Evolutionary conservation across 2,329 filamentous ascomycete species (phyloP), one percentile per base, ranked within the genome.

Genomic region (Ceratocystis huliohia): DNA sequence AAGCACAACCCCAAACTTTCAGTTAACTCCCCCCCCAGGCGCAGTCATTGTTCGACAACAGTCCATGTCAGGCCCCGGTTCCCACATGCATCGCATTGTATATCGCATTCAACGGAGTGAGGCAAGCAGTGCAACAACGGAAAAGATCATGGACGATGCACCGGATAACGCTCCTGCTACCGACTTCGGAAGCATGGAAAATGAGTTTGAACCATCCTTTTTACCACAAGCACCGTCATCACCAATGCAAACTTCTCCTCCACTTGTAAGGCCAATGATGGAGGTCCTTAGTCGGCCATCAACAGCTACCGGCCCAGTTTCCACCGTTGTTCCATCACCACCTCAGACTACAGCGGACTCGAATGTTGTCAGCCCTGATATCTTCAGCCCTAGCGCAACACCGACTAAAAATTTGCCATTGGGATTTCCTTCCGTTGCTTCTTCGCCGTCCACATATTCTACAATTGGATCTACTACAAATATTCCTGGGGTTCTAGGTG

Each of bases 21-120:
- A 80, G 1, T 74, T 87, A 1, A 76, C 80, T 1, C 81, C 82
- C 1, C 80, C 84, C 0, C 81, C 82, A 0, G 83, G 84, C 0
- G 79, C 85, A 8, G 82, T 86, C 70, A 76, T 87, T 7, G 74
- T 87, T 17, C 81, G 84, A 69, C 78, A 82, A 67, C 78, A 66
- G 41, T 67, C 64, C 13, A 66, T 64, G 61, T 15, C 64, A 13
- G 66, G 68, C 3, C 62, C 64, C 7, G 46, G 56, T 2, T 64
- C 64, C 63, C 66, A 63, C 70, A 70, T 65, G 71, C 72, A 3
- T 69, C 79, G 82, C 20, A 78, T 86, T 2, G 84, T 87, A 0
- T 87, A 86, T 70, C 79, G 79, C 44, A 79, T 84, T 69, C 81
- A 79, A 69, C 82, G 78, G 68, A 84, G 79, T 71, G 82, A 74